Evolutionary conservation across 805 yeast genomes (phyloP).

Genomic region (Yarrowia bubula): DNA sequence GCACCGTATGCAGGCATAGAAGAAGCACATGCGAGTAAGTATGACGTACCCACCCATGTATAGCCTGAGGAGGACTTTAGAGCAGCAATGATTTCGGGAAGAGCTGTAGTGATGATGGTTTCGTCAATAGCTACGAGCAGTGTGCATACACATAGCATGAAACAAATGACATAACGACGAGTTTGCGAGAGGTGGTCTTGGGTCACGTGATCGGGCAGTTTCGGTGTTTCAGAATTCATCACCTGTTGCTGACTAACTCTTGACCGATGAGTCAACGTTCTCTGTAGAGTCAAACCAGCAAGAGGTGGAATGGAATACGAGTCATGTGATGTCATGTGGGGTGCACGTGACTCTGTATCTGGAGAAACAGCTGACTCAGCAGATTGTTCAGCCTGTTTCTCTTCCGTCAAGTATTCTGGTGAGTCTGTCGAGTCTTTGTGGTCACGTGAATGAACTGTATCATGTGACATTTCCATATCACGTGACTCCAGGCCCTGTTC

Average conservation of each 20-base stretch:
- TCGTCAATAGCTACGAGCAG: slow-evolving; percentile 46
- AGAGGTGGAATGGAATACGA: not conserved
- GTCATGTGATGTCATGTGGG: not conserved
- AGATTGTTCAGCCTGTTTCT: no score
- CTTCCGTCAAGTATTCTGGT: no score
- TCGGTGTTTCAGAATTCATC: not conserved
- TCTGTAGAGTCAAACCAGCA: not conserved
- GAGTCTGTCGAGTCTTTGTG: not conserved
- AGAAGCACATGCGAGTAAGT: slow-evolving; percentile 58
- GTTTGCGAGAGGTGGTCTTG: slow-evolving; percentile 16
- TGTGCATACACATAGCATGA: slow-evolving; percentile 30
- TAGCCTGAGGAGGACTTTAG: slow-evolving; percentile 45
- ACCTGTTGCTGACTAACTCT: not conserved
- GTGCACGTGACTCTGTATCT: no score
- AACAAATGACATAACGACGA: slow-evolving; percentile 1
- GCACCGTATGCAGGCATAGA: slow-evolving; percentile 66
- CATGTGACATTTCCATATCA: no score
- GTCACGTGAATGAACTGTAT: not conserved
- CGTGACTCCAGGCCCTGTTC: no score
- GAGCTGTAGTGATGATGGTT: slow-evolving; percentile 53
- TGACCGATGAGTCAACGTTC: not conserved
- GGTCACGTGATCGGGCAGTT: not conserved
- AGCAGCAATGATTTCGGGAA: slow-evolving; percentile 53
- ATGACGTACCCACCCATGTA: slow-evolving; percentile 65
- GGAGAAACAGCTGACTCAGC: no score